Conservation (phyloP, 495 filamentous ascomycete species). For the Aspergillus saccharolyticus region DNA sequence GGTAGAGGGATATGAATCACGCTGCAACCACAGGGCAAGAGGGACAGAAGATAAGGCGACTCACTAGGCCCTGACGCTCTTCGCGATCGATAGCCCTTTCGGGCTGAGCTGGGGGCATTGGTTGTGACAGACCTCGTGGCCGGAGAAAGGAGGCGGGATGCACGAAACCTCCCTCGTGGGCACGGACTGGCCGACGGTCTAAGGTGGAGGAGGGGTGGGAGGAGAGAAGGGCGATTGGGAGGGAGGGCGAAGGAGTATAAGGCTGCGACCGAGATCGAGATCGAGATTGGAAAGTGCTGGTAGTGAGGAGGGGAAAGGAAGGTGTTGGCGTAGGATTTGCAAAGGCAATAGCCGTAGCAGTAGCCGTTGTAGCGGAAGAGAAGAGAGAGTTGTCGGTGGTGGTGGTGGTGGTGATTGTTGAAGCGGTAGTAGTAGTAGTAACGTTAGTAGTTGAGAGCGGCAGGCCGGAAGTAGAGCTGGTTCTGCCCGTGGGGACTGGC, state of each 20-base stretch:
- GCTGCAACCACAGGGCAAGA: constrained; percentile 8
- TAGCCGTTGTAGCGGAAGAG: background rate
- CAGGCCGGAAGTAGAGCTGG: constrained; percentile 12
- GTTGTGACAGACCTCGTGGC: constrained; percentile 50
- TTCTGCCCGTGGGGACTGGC: constrained; percentile 26
- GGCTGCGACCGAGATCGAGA: background rate
- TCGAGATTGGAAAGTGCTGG: background rate
- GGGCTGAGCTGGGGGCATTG: constrained; percentile 53
- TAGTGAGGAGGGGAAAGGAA: background rate
- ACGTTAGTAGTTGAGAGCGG: constrained; percentile 13
- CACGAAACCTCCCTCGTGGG: constrained; percentile 57
- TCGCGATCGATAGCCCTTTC: constrained; percentile 79
- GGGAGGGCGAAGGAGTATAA: background rate
- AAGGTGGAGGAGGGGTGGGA: constrained; percentile 7
- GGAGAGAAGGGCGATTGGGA: background rate
- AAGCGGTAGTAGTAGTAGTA: constrained; percentile 5
- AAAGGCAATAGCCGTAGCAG: background rate
- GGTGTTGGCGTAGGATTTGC: background rate
- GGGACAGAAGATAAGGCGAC: constrained; percentile 30
- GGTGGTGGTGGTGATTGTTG: background rate
- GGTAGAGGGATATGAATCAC: constrained; percentile 2
- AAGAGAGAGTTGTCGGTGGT: background rate
- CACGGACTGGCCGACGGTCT: constrained; percentile 16
- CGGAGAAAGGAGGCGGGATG: constrained; percentile 83
- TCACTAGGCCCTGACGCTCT: constrained; percentile 88